Conservation (phyloP, 2,329 filamentous ascomycete genomes). For the Botrytis fabae region DNA sequence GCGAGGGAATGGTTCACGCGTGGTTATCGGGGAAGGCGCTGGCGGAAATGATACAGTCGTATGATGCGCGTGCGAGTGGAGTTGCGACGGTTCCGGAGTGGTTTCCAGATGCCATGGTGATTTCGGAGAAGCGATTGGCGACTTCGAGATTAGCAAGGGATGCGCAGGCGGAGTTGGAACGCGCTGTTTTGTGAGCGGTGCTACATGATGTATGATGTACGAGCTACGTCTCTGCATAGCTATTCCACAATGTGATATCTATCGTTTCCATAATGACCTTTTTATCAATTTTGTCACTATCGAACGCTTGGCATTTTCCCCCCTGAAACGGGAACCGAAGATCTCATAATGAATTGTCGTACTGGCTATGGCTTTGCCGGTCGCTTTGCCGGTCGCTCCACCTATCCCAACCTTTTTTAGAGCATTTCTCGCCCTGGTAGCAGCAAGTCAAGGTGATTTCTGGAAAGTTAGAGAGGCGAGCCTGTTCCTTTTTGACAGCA, state of each 20-base stretch:
- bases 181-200: neutral
- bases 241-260: neutral
- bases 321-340: neutral
- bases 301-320: neutral
- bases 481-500: neutral
- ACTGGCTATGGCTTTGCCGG: too few species aligned
- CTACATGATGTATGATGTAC: neutral
- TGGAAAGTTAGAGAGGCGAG: neutral
- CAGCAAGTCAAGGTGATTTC: neutral
- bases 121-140: conserved; percentile 1
- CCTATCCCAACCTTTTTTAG: neutral
- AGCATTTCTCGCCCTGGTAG: neutral
- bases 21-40: conserved; percentile 46
- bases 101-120: conserved; percentile 13
- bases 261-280: neutral
- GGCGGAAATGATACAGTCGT: conserved; percentile 44
- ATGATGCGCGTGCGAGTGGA: conserved; percentile 40
- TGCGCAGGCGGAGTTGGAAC: neutral
- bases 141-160: neutral
- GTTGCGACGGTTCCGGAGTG: neutral
- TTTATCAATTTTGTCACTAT: neutral
- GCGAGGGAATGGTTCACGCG: conserved; percentile 17
- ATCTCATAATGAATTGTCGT: accelerated
- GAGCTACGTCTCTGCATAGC: neutral
- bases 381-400: too few species aligned